Base-by-base conservation (phyloP, 352 stramenopile genomes). In the Hyaloperonospora brassicae region DNA sequence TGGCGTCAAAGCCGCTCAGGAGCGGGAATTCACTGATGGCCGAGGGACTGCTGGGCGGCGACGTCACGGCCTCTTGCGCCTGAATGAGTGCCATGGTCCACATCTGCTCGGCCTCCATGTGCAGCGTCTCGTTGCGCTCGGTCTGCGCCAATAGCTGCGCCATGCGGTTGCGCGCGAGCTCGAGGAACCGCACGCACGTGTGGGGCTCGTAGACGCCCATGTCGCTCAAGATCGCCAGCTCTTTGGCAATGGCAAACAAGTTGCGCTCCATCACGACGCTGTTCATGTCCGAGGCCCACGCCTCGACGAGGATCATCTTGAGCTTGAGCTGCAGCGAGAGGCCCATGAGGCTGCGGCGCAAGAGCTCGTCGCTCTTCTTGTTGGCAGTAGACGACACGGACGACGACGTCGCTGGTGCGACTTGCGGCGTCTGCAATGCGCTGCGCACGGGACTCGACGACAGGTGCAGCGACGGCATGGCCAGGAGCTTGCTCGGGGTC, bases 251-350 rank as follows among this genome's bases (percentile, higher is more conserved):
- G 17, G 70, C 59, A 47, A 90, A 89, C 9, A 93, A 68, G 50
- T 89, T 90, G 45, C 81, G 79, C 56, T 93, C 82, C 62, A 93
- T 90, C 24, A 93, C 82, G 48, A 93, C 76, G 55, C 67, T 87
- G 68, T 93, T 93, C 77, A 89, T 87, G 66, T 93, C 79, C 2
- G 76, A 90, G 22, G 81, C 74, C 73, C 79, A 90, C 22, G 82
- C 79, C 49, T 93, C 82, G 30, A 88, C 75, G 38, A 93, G 56
- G 40, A 89, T 84, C 66, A 79, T 85, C 76, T 90, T 93, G 62
- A 89, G 77, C 64, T 89, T 89, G 56, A 89, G 75, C 64, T 89
- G 77, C 44, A 90, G 66, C 27, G 79, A 80, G 25, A 92, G 74
- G 3, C 81, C 76, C 73, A 89, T 84, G 54, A 92, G 72, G 46